Conservation (phyloP, 1,284 basidiomycete genomes). For the Pascua sp. region DNA sequence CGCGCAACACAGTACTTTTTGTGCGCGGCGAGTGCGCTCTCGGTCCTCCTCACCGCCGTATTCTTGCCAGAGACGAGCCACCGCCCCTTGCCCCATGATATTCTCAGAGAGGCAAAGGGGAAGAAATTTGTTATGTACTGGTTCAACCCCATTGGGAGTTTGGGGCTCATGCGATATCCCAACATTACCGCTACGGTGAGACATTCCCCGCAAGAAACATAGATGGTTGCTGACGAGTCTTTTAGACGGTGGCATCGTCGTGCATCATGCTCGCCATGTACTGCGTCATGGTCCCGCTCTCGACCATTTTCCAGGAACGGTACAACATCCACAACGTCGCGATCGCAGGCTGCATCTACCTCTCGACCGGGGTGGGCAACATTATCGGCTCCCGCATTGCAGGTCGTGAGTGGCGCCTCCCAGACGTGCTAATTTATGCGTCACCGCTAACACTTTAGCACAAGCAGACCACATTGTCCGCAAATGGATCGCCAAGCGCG, state of each 20-base stretch:
- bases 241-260: constrained; percentile 21
- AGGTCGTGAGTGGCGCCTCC: constrained; percentile 46
- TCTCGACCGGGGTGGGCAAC: constrained; percentile 62
- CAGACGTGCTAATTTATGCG: too few relatives aligned
- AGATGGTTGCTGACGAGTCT: too few relatives aligned
- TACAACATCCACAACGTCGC: constrained; percentile 62
- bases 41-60: constrained; percentile 53
- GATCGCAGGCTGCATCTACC: constrained; percentile 60
- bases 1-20: constrained; percentile 59
- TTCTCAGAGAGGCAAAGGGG: constrained; percentile 27
- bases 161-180: constrained; percentile 59
- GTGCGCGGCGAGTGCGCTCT: constrained; percentile 52
- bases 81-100: constrained; percentile 48
- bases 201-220: constrained; percentile 9
- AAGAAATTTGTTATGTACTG: constrained; percentile 52
- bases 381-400: constrained; percentile 58
- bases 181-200: constrained; percentile 56
- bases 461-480: constrained; percentile 57
- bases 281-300: constrained; percentile 20
- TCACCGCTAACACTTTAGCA: constrained; percentile 21
- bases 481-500: constrained; percentile 54
- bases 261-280: constrained; percentile 38
- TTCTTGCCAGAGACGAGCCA: constrained; percentile 70
- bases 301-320: constrained; percentile 46
- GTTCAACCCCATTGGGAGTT: constrained; percentile 60